Evolutionary conservation across 176 grass and related monocot species (phyloP), one percentile per base, ranked within the genome.

Genomic region (Elymus sibiricus): DNA sequence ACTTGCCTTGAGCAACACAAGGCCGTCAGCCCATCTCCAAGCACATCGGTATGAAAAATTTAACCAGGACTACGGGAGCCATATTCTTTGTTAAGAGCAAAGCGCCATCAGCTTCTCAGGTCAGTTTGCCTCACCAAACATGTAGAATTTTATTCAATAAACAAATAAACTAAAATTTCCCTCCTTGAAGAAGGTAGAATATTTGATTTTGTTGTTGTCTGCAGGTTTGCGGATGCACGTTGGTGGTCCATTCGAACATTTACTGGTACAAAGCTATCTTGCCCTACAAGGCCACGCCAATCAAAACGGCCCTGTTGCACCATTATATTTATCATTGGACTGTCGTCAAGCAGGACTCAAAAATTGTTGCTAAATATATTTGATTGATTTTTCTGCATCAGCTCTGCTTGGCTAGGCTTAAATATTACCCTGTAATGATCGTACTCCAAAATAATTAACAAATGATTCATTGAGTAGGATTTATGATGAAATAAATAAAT

Each of bases 1-100:
- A 69, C 49, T 92, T 64, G 97, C 94, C 38, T 81, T 94, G 73
- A 92, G 89, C 78, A 99, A 99, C 85, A 96, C 94, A 11, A 88
- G 92, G 85, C 92, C 92, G 14, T 99, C 97, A 27, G 97, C 97
- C 0, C 92, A 96, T 91, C 94, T 99, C 74, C 92, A 99, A n/a
- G 92, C 90, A 25, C 91, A 94, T 70, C 84, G 90, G 7, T 96
- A 96, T 35, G 88, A 96, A 11, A 94, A 98, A 71, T 94, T 98
- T 46, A 96, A 98, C 76, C 82, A 93, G 46, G 97, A 98, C 38
- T 96, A 93, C 19, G 97, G 97, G 17, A 98, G 97, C 79, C 94
- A 98, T 32, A 76, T 95, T 78, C 88, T 91, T 63, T 49, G 49
- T 81, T 84, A 66, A 84, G 76, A 87, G 26, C 49, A 51, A 51